Base-by-base conservation (phyloP, 768 basidiomycete species). In the Trametes maxima region DNA sequence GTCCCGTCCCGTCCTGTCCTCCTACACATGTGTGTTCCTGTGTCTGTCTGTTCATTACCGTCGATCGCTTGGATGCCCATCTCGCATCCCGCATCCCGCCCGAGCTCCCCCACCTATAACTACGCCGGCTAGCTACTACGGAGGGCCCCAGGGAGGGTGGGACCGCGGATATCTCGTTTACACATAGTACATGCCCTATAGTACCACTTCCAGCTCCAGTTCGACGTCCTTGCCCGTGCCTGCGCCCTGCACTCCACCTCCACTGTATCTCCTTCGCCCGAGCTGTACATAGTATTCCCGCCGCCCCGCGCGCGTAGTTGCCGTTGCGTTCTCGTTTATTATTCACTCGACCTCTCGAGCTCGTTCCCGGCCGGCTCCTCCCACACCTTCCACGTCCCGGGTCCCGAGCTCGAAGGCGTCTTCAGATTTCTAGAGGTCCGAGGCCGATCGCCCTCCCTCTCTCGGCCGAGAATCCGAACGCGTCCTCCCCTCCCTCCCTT, bases 171-270 rank as follows among this genome's bases (percentile, higher is more conserved):
- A n/a, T n/a, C n/a, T n/a, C n/a, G n/a, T 36, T 46, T 64, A 63
- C 36, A 55, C 35, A 19, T 64, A 59, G 53, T 64, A 64, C 57
- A 59, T 59, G 58, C 58, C 62, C 47, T 59, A 51, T 64, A 59
- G 42, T 50, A 17, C 53, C 52, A 37, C 22, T 12, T n/a, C n/a
- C n/a, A n/a, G n/a, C n/a, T n/a, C n/a, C n/a, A n/a, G n/a, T n/a
- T n/a, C n/a, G n/a, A n/a, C n/a, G n/a, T n/a, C n/a, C n/a, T n/a
- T n/a, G n/a, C n/a, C n/a, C n/a, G n/a, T n/a, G n/a, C 35, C 51
- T 39, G 57, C 36, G 13, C 2, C 44, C n/a, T n/a, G n/a, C n/a
- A n/a, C n/a, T n/a, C 40, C 42, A 25, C 33, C 43, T 19, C 60
- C 60, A 49, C 54, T 62, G 60, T 62, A 62, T 62, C 48, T 50